Percentiles rank a stretch among this genome's conserved stretches.
Evolutionary conservation across 495 filamentous ascomycete genomes (phyloP).

Genomic region (Extremus antarcticus): DNA sequence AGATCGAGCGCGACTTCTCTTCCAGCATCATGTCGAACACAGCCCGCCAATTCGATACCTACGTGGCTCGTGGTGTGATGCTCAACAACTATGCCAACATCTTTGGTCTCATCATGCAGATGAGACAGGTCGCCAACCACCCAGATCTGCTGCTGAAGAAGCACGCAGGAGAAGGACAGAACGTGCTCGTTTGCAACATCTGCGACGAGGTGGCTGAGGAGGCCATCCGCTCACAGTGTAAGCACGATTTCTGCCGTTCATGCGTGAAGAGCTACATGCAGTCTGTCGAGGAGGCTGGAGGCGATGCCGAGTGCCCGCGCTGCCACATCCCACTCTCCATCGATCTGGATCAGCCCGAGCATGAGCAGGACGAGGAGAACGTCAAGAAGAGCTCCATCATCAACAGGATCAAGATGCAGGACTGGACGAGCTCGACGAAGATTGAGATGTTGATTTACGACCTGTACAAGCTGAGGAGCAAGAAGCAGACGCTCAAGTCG

Average conservation of each 20-base stretch:
- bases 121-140: conserved; percentile 90
- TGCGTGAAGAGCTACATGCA: conserved; percentile 78
- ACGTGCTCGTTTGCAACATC: conserved; percentile 80
- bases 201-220: conserved; percentile 95
- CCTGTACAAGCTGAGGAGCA: conserved; percentile 73
- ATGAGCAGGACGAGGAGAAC: conserved; percentile 71
- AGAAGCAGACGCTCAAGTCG: conserved; percentile 85
- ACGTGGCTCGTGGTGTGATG: conserved; percentile 86
- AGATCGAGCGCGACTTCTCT: conserved; percentile 92
- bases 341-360: conserved; percentile 85
- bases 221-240: conserved; percentile 80
- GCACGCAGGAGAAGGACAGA: conserved; percentile 71
- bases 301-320: conserved; percentile 68
- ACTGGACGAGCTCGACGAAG: conserved; percentile 95
- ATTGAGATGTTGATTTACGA: conserved; percentile 94
- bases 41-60: conserved; percentile 80
- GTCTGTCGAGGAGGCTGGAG: conserved; percentile 48
- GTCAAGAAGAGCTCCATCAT: conserved; percentile 94
- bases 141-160: conserved; percentile 90
- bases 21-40: conserved; percentile 86
- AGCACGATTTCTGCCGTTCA: conserved; percentile 86
- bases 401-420: conserved; percentile 92
- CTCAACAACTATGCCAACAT: conserved; percentile 94
- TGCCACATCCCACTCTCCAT: conserved; percentile 86
- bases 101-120: conserved; percentile 86